Evolutionary conservation across 2,329 filamentous ascomycete species (phyloP).

Genomic region (Cryphonectria carpinicola): DNA sequence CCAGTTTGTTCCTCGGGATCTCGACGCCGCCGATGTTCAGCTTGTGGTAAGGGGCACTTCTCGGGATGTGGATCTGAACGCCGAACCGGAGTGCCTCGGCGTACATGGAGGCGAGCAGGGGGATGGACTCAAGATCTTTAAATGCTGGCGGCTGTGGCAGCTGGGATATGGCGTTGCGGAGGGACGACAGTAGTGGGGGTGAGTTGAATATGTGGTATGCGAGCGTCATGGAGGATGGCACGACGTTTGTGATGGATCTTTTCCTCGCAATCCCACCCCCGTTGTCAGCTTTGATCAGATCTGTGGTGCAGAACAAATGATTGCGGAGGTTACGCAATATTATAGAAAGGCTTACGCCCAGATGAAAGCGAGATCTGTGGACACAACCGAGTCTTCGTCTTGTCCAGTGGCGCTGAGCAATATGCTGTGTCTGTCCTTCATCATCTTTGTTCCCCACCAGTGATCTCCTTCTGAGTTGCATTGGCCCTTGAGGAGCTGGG

Average conservation of each 20-base stretch:
- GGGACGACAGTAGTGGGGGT: neutral
- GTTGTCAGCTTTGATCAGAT: neutral
- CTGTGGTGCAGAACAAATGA: neutral
- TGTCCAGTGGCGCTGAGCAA: neutral
- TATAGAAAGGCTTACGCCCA: neutral
- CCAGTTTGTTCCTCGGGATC: neutral
- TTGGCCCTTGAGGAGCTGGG: neutral
- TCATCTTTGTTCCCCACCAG: slow-evolving; percentile 5
- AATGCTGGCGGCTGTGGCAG: neutral
- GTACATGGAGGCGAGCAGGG: neutral
- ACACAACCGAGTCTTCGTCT: neutral
- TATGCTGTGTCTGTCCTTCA: slow-evolving; percentile 1
- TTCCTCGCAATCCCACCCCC: no score
- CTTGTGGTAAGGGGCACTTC: slow-evolving; percentile 1
- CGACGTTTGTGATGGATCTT: neutral
- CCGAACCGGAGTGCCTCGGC: neutral
- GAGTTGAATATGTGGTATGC: neutral
- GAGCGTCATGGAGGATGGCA: slow-evolving; percentile 4
- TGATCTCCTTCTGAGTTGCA: neutral
- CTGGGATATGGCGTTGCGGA: neutral
- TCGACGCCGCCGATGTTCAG: neutral
- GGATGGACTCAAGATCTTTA: neutral
- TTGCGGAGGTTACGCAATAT: neutral
- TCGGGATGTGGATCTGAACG: neutral
- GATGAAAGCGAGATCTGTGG: slow-evolving; percentile 1